Evolutionary conservation across 1,284 basidiomycete genomes (phyloP), one percentile per base, ranked within the genome.

Genomic region (Cryptococcus sp.): DNA sequence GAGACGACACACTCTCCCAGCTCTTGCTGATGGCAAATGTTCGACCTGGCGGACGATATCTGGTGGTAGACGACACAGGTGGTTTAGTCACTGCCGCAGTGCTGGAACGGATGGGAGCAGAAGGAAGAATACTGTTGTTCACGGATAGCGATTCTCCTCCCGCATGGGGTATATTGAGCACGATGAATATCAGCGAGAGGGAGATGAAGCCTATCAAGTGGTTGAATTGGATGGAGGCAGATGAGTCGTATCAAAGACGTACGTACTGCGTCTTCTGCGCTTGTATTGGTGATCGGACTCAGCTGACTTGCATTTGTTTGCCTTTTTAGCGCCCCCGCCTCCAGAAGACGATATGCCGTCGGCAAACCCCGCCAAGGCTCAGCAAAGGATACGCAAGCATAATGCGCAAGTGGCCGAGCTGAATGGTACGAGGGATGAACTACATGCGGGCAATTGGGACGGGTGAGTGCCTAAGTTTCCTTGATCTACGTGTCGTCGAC

Each of bases 121-220:
- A 87, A 67, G 94, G 94, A 5, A 84, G 86, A 52, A 80, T 99
- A 20, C 81, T 97, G 57, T 86, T 89, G 3, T 87, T 99, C 69
- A 92, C 89, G 68, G 92, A 96, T 65, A 85, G 88, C 37, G 95
- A 98, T 70, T 92, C 89, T 3, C 93, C 95, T 6, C 95, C 96
- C 11, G 88, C 92, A 39, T 93, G 93, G 75, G 91, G 92, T 40
- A 84, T 94, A 20, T 78, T 95, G 72, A 81, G 83, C 2, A 82
- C 87, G 54, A 92, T 96, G 89, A 97, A 97, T 75, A 91, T 94
- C 69, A 82, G 85, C 25, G 81, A 85, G 58, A 81, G 86, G 54
- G 77, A 83, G 23, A 70, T 86, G 34, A 80, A 81, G 11, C 81
- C 87, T 39, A 79, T 93, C 55, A 83, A 84, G 13, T 87, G 86